A percentile compares a stretch with the other conserved stretches of the same genome.
Conservation (phyloP, 2,329 filamentous ascomycete species). For the Fusarium irregulare region DNA sequence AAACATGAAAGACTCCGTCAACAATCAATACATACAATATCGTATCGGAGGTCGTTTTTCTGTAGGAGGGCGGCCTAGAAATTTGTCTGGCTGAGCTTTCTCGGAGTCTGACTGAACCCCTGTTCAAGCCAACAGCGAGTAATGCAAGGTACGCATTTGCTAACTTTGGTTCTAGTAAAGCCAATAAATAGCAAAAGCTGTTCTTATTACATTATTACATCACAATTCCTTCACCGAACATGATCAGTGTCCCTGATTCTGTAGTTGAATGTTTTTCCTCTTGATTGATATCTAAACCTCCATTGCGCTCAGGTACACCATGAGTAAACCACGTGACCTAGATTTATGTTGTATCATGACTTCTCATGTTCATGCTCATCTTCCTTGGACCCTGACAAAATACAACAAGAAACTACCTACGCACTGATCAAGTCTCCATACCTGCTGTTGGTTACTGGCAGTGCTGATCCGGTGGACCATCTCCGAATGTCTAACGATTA, state of each 20-base stretch:
- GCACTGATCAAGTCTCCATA: neutral
- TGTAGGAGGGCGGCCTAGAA: slow-evolving; percentile 18
- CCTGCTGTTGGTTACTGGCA: slow-evolving; percentile 2
- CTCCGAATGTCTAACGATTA: slow-evolving; percentile 10
- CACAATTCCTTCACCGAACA: neutral
- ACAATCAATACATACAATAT: neutral
- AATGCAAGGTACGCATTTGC: slow-evolving; percentile 36
- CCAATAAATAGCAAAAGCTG: slow-evolving; percentile 4
- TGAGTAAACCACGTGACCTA: slow-evolving; percentile 25
- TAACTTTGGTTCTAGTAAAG: neutral
- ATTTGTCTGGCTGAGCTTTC: slow-evolving; percentile 32
- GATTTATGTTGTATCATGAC: neutral
- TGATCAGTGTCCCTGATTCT: neutral
- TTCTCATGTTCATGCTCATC: neutral
- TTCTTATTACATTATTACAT: neutral
- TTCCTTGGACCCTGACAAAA: neutral
- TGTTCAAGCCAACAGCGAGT: slow-evolving; percentile 22
- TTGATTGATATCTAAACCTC: neutral
- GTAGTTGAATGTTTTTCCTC: neutral
- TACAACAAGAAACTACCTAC: neutral
- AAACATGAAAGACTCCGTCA: slow-evolving; percentile 34
- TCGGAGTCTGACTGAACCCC: slow-evolving; percentile 21
- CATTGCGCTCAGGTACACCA: neutral
- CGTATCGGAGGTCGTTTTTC: slow-evolving; percentile 1
- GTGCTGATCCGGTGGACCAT: slow-evolving; percentile 28